phyloP scores from a whole-genome alignment of 1,284 basidiomycete genomes.

The Trichosporon ovoides region DNA sequence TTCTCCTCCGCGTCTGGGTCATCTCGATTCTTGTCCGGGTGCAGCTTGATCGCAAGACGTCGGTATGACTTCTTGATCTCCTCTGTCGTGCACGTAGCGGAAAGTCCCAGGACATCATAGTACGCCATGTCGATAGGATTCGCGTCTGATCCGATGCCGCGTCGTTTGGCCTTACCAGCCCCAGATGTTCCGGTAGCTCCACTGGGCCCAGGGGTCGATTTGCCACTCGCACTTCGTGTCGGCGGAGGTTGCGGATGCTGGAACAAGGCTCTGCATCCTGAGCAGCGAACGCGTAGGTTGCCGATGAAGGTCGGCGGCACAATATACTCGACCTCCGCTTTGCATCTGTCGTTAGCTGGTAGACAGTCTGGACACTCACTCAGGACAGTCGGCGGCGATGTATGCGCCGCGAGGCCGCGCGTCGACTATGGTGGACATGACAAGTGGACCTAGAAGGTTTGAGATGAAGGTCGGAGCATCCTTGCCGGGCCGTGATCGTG shows the following conservation, averaged over 20 bases:
- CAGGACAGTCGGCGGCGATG: conserved; percentile 44
- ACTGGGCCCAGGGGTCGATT: conserved; percentile 23
- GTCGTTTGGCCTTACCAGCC: conserved; percentile 49
- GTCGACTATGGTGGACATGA: conserved; percentile 48
- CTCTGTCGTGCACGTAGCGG: conserved; percentile 39
- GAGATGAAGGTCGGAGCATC: too few species aligned
- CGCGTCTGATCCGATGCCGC: conserved; percentile 73
- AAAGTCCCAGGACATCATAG: conserved; percentile 56
- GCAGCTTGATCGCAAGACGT: conserved; percentile 79
- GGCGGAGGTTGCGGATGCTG: conserved; percentile 36
- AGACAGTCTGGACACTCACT: conserved; percentile 21
- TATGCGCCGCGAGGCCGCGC: conserved; percentile 42
- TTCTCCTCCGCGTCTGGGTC: conserved; percentile 84
- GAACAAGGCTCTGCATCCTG: conserved; percentile 50
- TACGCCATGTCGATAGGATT: conserved; percentile 82
- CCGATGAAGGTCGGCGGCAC: conserved; percentile 62
- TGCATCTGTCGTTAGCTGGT: conserved; percentile 51
- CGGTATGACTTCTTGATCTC: conserved; percentile 92
- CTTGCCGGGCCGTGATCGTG: neutral
- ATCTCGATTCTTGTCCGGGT: conserved; percentile 70
- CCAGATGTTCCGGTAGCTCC: conserved; percentile 19
- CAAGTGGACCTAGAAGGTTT: too few species aligned
- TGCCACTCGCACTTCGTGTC: neutral
- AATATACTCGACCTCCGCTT: conserved; percentile 64
- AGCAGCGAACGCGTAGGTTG: conserved; percentile 65